These are phyloP conservation scores for Verruconis gallopava DNA, from an alignment of 2,329 filamentous ascomycete genomes.

Conservation along the genomic window DNA sequence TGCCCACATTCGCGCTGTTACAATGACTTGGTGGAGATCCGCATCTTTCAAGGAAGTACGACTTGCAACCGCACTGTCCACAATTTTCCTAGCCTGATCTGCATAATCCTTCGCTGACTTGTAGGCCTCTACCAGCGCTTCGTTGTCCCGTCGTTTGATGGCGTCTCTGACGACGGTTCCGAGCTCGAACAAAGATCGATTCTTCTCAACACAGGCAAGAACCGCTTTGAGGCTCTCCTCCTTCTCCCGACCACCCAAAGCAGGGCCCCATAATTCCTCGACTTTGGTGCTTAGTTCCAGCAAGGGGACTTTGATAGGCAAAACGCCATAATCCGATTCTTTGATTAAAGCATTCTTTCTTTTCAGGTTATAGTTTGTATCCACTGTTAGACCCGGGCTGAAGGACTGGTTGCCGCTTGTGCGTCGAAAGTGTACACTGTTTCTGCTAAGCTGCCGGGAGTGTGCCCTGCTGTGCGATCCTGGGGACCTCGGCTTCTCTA, in stretches of 20 bases:
- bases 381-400: constrained; percentile 22
- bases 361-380: constrained; percentile 34
- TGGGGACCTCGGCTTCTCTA: constrained; percentile 15
- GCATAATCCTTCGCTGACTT: constrained; percentile 68
- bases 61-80: constrained; percentile 39
- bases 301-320: constrained; percentile 77
- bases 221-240: constrained; percentile 77
- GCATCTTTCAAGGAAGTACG: constrained; percentile 53
- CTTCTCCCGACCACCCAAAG: constrained; percentile 78
- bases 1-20: constrained; percentile 88
- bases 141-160: constrained; percentile 85
- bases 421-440: constrained; percentile 44
- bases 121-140: constrained; percentile 76
- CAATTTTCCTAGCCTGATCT: constrained; percentile 61
- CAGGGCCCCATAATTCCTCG: constrained; percentile 94
- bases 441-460: constrained; percentile 55
- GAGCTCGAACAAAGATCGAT: constrained; percentile 71
- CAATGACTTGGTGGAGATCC: constrained; percentile 73
- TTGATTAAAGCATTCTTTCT: constrained; percentile 71
- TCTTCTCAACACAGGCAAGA: constrained; percentile 60
- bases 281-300: constrained; percentile 87
- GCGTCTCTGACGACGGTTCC: constrained; percentile 65
- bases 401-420: constrained; percentile 21
- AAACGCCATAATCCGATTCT: constrained; percentile 59
- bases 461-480: constrained; percentile 28